These are phyloP conservation scores for Pilobolus umbonatus DNA, from an alignment of 192 early-diverging fungal species.

Conservation along the genomic window DNA sequence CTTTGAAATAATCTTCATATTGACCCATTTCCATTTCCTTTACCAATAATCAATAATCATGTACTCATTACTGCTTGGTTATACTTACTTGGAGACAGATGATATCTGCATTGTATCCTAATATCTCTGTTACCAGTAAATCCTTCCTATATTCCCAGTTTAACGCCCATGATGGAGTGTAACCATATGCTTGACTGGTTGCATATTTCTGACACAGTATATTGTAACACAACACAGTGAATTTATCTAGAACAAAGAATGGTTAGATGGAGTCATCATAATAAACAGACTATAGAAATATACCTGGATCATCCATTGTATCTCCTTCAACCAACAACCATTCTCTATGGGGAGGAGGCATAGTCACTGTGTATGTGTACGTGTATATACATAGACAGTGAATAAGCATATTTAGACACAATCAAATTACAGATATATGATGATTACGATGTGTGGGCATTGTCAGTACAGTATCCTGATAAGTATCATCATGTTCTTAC, in stretches of 20 bases:
- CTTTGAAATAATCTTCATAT: slow-evolving; percentile 85
- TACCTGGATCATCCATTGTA: slow-evolving; percentile 46
- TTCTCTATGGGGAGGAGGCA: slow-evolving; percentile 79
- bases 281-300: not conserved
- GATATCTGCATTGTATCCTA: slow-evolving; percentile 84
- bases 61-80: not conserved
- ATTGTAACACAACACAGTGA: slow-evolving; percentile 93
- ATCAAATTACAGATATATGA: slow-evolving; percentile 2
- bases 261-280: not conserved
- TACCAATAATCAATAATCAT: not conserved
- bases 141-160: slow-evolving; percentile 93
- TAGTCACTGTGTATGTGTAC: slow-evolving; percentile 56
- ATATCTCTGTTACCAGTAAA: slow-evolving; percentile 77
- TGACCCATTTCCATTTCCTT: slow-evolving; percentile 87
- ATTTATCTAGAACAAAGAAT: slow-evolving; percentile 55
- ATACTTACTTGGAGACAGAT: slow-evolving; percentile 79
- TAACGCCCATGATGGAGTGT: slow-evolving; percentile 93
- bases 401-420: not conserved
- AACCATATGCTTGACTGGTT: slow-evolving; percentile 81
- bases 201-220: slow-evolving; percentile 88
- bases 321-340: slow-evolving; percentile 88
- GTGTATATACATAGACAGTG: not conserved
- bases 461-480: too few species aligned
- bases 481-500: slow-evolving; percentile 38
- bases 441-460: too few species aligned